Evolutionary conservation across 495 filamentous ascomycete species (phyloP).

Genomic region (Diplogelasinospora grovesii): DNA sequence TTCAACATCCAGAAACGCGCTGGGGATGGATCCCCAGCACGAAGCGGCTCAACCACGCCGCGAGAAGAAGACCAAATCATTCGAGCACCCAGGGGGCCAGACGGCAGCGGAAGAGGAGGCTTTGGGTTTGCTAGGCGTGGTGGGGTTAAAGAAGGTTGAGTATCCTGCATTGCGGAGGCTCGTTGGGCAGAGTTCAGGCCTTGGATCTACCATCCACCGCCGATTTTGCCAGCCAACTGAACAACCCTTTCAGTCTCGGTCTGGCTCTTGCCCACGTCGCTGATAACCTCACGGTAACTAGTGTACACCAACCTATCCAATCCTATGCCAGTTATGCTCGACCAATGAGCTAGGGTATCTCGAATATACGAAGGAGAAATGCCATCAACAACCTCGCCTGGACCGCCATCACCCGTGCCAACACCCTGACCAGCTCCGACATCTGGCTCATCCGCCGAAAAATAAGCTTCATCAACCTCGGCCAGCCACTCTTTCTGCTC

Average conservation of each 20-base stretch:
- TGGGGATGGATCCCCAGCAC: slow-evolving; percentile 42
- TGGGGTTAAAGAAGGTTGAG: slow-evolving; percentile 30
- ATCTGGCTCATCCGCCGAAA: slow-evolving; percentile 62
- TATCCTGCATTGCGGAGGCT: slow-evolving; percentile 3
- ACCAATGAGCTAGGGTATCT: slow-evolving; percentile 65
- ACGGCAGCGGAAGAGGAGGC: slow-evolving; percentile 66
- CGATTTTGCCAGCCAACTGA: slow-evolving; percentile 85
- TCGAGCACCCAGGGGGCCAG: slow-evolving; percentile 67
- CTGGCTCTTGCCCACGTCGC: slow-evolving; percentile 81
- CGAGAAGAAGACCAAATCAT: slow-evolving; percentile 47
- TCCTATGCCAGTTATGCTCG: slow-evolving; percentile 57
- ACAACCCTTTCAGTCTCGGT: slow-evolving; percentile 74
- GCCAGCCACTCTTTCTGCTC: slow-evolving; percentile 84
- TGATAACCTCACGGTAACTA: slow-evolving; percentile 83
- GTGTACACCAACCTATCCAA: slow-evolving; percentile 73
- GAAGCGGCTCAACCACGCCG: slow-evolving; percentile 38
- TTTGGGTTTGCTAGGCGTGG: slow-evolving; percentile 50
- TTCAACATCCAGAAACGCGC: slow-evolving; percentile 43
- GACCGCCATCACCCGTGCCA: slow-evolving; percentile 13
- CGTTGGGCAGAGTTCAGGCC: slow-evolving; percentile 7
- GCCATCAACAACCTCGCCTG: slow-evolving; percentile 44
- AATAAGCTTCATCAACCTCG: slow-evolving; percentile 90
- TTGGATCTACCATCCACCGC: slow-evolving; percentile 75
- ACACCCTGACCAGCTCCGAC: slow-evolving; percentile 23
- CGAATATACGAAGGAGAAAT: slow-evolving; percentile 50